A percentile compares a stretch with the other conserved stretches of the same genome.
These are phyloP conservation scores for Hordeum marinum DNA, from an alignment of 176 grass and related monocot genomes.

Conservation along the genomic window DNA sequence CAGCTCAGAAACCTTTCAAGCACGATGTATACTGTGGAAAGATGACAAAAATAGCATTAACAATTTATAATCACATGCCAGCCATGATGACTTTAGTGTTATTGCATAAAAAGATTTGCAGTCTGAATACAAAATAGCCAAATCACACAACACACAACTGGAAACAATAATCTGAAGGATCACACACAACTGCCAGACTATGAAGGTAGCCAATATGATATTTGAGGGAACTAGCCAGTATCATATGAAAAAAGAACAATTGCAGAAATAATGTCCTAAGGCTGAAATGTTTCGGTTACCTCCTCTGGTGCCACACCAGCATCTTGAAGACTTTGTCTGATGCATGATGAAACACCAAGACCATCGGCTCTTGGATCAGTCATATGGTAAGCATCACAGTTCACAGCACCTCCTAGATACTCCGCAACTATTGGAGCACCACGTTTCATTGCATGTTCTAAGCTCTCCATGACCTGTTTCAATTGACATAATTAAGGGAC, in stretches of 20 bases:
- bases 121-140: not conserved
- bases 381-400: constrained; percentile 99
- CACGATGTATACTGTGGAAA: not conserved
- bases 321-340: constrained; percentile 79
- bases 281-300: constrained; percentile 33
- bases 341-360: constrained; percentile 95
- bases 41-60: not conserved
- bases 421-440: constrained; percentile 84
- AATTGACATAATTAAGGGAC: not conserved
- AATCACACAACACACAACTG: not conserved
- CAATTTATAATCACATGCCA: not conserved
- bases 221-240: not conserved
- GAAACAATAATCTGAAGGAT: not conserved
- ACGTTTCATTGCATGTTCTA: constrained; percentile 96
- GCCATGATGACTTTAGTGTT: not conserved
- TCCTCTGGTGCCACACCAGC: constrained; percentile 91
- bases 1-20: not conserved
- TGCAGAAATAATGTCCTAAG: not conserved
- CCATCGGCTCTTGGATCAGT: constrained; percentile 95
- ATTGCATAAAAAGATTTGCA: not conserved
- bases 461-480: constrained; percentile 92
- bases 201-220: not conserved
- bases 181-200: not conserved
- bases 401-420: constrained; percentile 95
- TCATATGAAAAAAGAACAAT: not conserved